Base-by-base conservation (phyloP, 768 basidiomycete species). In the Kwoniella sp. region DNA sequence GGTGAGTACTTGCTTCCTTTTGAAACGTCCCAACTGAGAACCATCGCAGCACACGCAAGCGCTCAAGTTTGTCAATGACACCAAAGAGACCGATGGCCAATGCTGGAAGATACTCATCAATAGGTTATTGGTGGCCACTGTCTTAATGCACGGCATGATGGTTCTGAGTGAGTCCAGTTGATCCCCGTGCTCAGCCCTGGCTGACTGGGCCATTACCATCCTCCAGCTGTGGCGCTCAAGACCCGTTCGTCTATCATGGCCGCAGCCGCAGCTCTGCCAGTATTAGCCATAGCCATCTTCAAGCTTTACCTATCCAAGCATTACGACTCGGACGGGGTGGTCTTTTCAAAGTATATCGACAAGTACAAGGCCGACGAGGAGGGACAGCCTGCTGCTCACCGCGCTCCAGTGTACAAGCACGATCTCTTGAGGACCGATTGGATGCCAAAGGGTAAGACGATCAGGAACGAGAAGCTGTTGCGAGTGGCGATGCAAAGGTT, bases 21-120 rank as follows among this genome's bases (percentile, higher is more conserved):
- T 12, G 15, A 9, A 23, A 12, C 1, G 12, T 28, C 26, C 1
- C 9, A n/a, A 26, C 11, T 44, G 43, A 43, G n/a, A 26, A 10
- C 15, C 3, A 17, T 22, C 20, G 10, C 32, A 61, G 58, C 51
- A 54, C 50, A 20, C 43, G 2, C 53, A 59, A 32, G 87, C 92
- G 76, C 79, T 95, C 46, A 88, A 91, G 86, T 96, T 90, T 70
- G 88, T 92, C 43, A 89, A 81, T 68, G 77, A 88, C 42, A 82
- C 89, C 5, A 84, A 83, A 60, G 93, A 98, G 75, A 88, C 85
- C 32, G 93, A 92, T 56, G 93, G 93, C 0, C 44, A 60, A 50
- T 54, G 50, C 14, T 93, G 90, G 90, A 89, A 90, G 64, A 82
- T 88, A 7, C 79, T 88, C 32, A 80, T 89, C 73, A 96, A 96